These are phyloP conservation scores for Stachybotrys echinatus DNA, from an alignment of 2,329 filamentous ascomycete species.

Conservation along the genomic window DNA sequence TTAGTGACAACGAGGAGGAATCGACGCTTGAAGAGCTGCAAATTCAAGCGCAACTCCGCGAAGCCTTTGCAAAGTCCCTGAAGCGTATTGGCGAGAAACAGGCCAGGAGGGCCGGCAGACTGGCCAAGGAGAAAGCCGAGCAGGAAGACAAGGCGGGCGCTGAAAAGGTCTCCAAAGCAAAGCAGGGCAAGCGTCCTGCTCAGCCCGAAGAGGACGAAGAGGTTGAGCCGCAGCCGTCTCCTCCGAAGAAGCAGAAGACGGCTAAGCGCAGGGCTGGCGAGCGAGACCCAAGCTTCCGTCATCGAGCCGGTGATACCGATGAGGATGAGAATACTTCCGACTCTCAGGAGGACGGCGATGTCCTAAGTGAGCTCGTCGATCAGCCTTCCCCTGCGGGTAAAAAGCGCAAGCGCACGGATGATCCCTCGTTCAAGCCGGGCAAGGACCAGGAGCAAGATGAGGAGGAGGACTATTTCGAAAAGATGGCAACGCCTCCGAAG, in stretches of 20 bases:
- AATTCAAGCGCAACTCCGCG: too few relatives aligned
- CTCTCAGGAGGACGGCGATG: not conserved
- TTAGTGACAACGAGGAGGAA: too few relatives aligned
- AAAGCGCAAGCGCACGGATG: not conserved
- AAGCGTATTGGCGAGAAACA: too few relatives aligned
- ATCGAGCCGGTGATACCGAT: not conserved
- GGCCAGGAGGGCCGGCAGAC: too few relatives aligned
- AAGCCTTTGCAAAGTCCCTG: too few relatives aligned
- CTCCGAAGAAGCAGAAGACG: not conserved
- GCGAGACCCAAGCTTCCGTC: not conserved
- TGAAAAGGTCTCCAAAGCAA: not conserved
- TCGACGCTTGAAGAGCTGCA: too few relatives aligned
- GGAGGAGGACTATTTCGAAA: too few relatives aligned
- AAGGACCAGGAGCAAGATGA: not conserved
- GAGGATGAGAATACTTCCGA: not conserved
- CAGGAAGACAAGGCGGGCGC: not conserved
- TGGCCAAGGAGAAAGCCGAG: not conserved
- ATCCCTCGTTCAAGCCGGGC: not conserved
- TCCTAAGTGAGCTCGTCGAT: not conserved
- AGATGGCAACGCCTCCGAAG: too few relatives aligned
- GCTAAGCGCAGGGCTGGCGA: not conserved
- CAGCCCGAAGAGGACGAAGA: not conserved
- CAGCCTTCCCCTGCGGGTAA: not conserved
- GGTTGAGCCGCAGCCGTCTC: not conserved
- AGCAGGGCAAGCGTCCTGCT: not conserved